Evolutionary conservation across 768 basidiomycete genomes (phyloP).

Genomic region (Leccinum pellstonianum): DNA sequence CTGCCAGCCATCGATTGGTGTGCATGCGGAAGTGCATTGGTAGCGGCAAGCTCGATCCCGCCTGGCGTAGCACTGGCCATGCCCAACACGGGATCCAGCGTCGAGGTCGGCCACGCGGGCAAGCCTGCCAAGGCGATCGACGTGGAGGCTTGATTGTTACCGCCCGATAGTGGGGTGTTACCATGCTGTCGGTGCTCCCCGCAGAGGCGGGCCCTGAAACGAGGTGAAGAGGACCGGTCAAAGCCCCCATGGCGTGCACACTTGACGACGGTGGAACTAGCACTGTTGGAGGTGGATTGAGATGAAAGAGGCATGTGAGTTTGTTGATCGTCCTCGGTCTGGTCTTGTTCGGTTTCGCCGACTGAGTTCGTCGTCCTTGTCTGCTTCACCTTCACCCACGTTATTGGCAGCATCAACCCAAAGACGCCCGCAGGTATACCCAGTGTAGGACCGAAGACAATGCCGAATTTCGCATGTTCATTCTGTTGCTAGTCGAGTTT

Average conservation of each 20-base stretch:
- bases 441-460: too few species aligned
- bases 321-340: too few species aligned
- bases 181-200: constrained; percentile 16
- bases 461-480: too few species aligned
- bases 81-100: constrained; percentile 32
- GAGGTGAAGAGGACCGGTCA: constrained; percentile 22
- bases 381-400: too few species aligned
- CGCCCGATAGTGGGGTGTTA: constrained; percentile 17
- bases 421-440: too few species aligned
- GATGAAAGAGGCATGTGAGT: too few species aligned
- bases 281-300: neutral
- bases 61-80: constrained; percentile 33
- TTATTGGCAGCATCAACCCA: too few species aligned
- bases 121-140: constrained; percentile 29
- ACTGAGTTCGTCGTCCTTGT: too few species aligned
- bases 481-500: too few species aligned
- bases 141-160: constrained; percentile 10
- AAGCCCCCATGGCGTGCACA: constrained; percentile 30
- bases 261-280: constrained; percentile 16
- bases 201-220: constrained; percentile 19
- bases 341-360: too few species aligned
- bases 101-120: constrained; percentile 35
- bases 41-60: constrained; percentile 30
- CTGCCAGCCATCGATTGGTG: constrained; percentile 14
- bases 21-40: constrained; percentile 9